Base-by-base conservation (phyloP, 352 stramenopile species). In the Pythium oligandrum region DNA sequence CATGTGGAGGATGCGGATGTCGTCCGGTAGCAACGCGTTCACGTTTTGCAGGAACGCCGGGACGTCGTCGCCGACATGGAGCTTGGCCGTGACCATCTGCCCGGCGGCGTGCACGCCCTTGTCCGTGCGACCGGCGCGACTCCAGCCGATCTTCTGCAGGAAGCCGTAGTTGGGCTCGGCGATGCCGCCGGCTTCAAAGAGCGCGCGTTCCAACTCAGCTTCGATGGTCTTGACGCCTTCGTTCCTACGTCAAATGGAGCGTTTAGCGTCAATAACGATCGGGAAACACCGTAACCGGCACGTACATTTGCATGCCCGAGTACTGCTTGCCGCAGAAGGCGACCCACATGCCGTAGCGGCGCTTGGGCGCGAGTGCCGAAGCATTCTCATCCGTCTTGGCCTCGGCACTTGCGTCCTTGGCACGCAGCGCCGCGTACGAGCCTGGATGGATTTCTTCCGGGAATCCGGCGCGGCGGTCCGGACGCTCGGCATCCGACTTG, bases 71-170 rank as follows among this genome's bases (percentile, higher is more conserved):
- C 75, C 78, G 1, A 96, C 71, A n/a, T 88, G 80, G 26, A 97
- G 69, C 58, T 96, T 96, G 35, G 75, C 82, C 2, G 78, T 87
- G 39, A 97, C 56, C 47, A 96, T 55, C 53, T 96, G 84, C 0
- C 86, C 86, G 0, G 84, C 81, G 4, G 89, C 89, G 55, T 96
- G 86, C 32, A 97, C 89, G 47, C 87, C 88, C 62, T 97, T 97
- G 70, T 97, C 89, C 4, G 89, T 97, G 26, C 89, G 76, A 2
- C 86, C 88, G 1, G 87, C 85, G 40, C 89, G 85, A 48, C 77
- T 93, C 86, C 86, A 97, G 4, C 86, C 86, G 34, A 97, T 89
- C 66, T 97, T 96, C 55, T 93, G 80, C 40, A 96, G 71, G 60
- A 90, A 94, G 10, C 85, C 87, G 58, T 93, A 96, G 68, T 97